Evolutionary conservation across 345 rosid genomes (phyloP).

Genomic region (Sisymbrium altissimum): DNA sequence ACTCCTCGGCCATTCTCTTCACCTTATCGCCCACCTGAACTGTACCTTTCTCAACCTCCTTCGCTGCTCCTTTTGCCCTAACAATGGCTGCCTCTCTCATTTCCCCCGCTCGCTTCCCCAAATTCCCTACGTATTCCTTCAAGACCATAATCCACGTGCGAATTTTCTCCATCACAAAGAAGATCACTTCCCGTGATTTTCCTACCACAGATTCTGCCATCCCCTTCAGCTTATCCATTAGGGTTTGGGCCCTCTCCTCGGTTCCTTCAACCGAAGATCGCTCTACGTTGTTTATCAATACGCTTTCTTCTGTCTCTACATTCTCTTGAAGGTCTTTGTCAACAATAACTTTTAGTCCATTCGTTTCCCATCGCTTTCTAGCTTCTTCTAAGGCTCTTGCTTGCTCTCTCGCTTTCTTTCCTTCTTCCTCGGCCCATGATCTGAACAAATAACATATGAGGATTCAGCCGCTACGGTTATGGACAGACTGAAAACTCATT

Average conservation of each 20-base stretch:
- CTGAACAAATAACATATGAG: constrained; percentile 38
- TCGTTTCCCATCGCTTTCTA: constrained; percentile 83
- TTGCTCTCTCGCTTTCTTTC: constrained; percentile 77
- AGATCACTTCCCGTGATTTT: constrained; percentile 55
- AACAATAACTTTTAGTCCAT: constrained; percentile 76
- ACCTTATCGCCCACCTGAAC: constrained; percentile 44
- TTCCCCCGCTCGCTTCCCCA: constrained; percentile 36
- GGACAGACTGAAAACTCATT: background rate
- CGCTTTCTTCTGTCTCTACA: constrained; percentile 33
- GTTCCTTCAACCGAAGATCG: constrained; percentile 54
- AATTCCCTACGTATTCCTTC: constrained; percentile 42
- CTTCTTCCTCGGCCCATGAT: constrained; percentile 99
- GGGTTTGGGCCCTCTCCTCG: constrained; percentile 55
- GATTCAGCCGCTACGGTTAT: background rate
- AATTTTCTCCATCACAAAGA: constrained; percentile 46
- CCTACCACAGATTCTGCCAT: constrained; percentile 49
- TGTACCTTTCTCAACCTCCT: constrained; percentile 54
- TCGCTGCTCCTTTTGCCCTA: constrained; percentile 44
- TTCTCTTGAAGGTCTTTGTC: constrained; percentile 74
- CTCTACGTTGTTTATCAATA: constrained; percentile 51
- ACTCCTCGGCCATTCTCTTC: constrained; percentile 40
- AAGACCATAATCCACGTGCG: constrained; percentile 39
- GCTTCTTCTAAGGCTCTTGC: constrained; percentile 86
- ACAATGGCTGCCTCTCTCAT: constrained; percentile 29
- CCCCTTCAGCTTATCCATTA: constrained; percentile 58